Evolutionary conservation across 2,329 filamentous ascomycete genomes (phyloP), one percentile per base, ranked within the genome.

Genomic region (Curvularia sp.): DNA sequence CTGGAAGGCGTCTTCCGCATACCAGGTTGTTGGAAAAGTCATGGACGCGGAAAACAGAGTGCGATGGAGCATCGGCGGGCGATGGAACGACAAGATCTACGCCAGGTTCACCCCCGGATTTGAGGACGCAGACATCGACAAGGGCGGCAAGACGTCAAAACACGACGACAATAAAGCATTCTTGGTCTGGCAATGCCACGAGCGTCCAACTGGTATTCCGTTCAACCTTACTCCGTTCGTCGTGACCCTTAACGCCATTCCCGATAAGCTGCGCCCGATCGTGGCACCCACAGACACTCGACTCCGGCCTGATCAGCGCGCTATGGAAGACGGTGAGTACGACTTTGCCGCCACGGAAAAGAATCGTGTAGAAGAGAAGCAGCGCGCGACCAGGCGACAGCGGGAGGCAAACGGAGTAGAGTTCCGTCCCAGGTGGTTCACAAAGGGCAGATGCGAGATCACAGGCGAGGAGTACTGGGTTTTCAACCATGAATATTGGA

Each of bases 321-420:
- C 95, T 1, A 99, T 99, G 95, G 95, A 99, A 76, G 93, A 98
- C 61, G 95, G 94, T n/a, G 87, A 93, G 78, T 99, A 99, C 73
- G 94, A 98, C 71, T 84, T 95, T 59, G 95, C 95, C 1, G 95
- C 94, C 0, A 86, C 86, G 5, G 95, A 99, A 82, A 99, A 99
- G 86, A 95, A 94, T 72, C 85, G 95, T 1, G 86, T 99, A 0
- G 95, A 99, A 78, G 91, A 97, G 80, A 93, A 89, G 64, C 95
- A 99, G 82, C 85, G 95, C 59, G 88, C 89, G 9, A 88, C 89
- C 58, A 82, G 95, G 61, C 81, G 91, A 54, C 80, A 84, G 58
- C 84, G 93, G 24, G 94, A 99, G 78, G 84, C 85, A 30, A 85
- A 80, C 2, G 95, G 95, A 4, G 90, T 96, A 62, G 88, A 94